These are phyloP conservation scores for Artemisia tridentata DNA, from an alignment of 129 eudicot genomes.

Conservation along the genomic window DNA sequence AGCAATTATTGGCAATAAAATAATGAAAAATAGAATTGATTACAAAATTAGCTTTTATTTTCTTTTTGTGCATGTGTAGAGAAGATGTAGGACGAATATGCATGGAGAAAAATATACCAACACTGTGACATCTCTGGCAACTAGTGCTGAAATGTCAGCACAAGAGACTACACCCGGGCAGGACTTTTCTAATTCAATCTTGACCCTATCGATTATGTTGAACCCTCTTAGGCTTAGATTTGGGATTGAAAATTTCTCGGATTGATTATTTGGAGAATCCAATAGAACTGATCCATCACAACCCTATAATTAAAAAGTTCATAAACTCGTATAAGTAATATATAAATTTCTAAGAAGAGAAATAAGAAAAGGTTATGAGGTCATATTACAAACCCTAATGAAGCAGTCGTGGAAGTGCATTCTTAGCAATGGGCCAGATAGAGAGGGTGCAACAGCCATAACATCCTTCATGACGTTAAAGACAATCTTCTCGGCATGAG, in stretches of 20 bases:
- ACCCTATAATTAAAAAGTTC: slow-evolving; percentile 35
- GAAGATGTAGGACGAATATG: neutral
- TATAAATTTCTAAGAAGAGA: neutral
- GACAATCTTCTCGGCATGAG: slow-evolving; percentile 42
- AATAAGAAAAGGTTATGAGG: no score
- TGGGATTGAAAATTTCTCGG: slow-evolving; percentile 54
- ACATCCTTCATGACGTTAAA: slow-evolving; percentile 27
- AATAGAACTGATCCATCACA: slow-evolving; percentile 64
- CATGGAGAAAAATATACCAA: slow-evolving; percentile 29
- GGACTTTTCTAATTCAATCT: slow-evolving; percentile 42
- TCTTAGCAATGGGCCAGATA: slow-evolving; percentile 60
- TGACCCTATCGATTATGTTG: slow-evolving; percentile 50
- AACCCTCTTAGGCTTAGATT: slow-evolving; percentile 54
- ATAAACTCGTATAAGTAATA: neutral
- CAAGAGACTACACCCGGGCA: slow-evolving; percentile 70
- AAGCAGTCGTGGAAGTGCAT: slow-evolving; percentile 73
- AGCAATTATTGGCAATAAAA: neutral
- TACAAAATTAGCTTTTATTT: neutral
- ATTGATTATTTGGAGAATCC: slow-evolving; percentile 42
- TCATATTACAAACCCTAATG: slow-evolving; percentile 45
- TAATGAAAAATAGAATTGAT: no score
- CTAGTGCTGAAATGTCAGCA: slow-evolving; percentile 59
- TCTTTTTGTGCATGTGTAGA: neutral
- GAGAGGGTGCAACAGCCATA: slow-evolving; percentile 51
- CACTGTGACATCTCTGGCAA: slow-evolving; percentile 45